Percentiles rank a stretch among this genome's conserved stretches.
These are phyloP conservation scores for Alternaria angustiovoidea DNA, from an alignment of 2,329 filamentous ascomycete genomes.

Conservation along the genomic window DNA sequence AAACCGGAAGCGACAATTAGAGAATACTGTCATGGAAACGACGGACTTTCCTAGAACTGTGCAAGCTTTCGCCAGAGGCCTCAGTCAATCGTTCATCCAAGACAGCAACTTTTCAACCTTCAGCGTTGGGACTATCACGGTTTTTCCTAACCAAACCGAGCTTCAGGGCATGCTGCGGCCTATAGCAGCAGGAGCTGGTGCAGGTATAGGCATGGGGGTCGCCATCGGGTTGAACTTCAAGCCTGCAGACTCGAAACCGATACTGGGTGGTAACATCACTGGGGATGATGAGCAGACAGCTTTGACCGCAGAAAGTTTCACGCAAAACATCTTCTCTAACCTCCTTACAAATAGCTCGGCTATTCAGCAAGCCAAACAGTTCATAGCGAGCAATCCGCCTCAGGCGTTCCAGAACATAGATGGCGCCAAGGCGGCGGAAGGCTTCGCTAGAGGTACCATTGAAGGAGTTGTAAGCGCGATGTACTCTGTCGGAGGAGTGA, in stretches of 20 bases:
- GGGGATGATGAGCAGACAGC: slow-evolving; percentile 23
- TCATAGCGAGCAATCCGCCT: slow-evolving; percentile 12
- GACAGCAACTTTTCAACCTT: slow-evolving; percentile 29
- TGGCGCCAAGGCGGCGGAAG: slow-evolving; percentile 35
- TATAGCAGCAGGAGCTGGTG: slow-evolving; percentile 39
- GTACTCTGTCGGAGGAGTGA: slow-evolving; percentile 35
- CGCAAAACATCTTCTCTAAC: slow-evolving; percentile 31
- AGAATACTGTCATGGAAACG: slow-evolving; percentile 8
- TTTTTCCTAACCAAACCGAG: slow-evolving; percentile 13
- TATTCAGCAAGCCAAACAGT: slow-evolving; percentile 8
- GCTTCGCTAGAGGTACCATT: slow-evolving; percentile 36
- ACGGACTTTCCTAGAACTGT: slow-evolving; percentile 30
- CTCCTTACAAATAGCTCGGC: slow-evolving; percentile 37
- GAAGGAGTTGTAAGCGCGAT: slow-evolving; percentile 37
- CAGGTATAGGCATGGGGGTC: slow-evolving; percentile 37
- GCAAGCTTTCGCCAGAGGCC: slow-evolving; percentile 31
- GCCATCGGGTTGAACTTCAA: slow-evolving; percentile 34
- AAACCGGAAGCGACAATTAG: slow-evolving; percentile 20
- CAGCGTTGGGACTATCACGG: slow-evolving; percentile 1
- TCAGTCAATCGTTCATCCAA: slow-evolving; percentile 37
- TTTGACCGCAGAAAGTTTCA: slow-evolving; percentile 28
- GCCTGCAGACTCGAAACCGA: slow-evolving; percentile 8
- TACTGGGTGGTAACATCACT: slow-evolving; percentile 17
- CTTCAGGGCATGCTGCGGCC: slow-evolving; percentile 27
- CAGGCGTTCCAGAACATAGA: slow-evolving; percentile 18